phyloP scores from a whole-genome alignment of 2,329 filamentous ascomycete species.

The Aspergillus jensenii region DNA sequence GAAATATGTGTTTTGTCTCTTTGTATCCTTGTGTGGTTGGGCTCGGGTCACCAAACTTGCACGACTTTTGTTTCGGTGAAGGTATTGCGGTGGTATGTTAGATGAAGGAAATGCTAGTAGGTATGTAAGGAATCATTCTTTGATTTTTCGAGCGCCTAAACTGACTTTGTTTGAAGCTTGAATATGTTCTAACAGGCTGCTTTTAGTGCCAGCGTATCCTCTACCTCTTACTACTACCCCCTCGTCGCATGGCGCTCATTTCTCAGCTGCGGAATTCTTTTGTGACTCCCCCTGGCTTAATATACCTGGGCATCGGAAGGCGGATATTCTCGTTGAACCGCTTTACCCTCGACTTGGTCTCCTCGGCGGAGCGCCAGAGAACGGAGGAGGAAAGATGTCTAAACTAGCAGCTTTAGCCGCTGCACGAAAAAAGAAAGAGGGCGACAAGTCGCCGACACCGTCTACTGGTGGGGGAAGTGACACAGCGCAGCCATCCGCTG shows the following conservation, averaged over 20 bases:
- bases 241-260: conserved; percentile 28
- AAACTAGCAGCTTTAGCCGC: conserved; percentile 90
- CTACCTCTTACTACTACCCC: conserved; percentile 21
- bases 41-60: conserved; percentile 21
- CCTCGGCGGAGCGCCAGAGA: conserved; percentile 69
- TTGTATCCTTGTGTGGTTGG: conserved; percentile 27
- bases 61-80: not conserved
- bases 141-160: conserved; percentile 21
- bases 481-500: conserved; percentile 14
- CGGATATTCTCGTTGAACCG: conserved; percentile 63
- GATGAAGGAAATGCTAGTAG: conserved; percentile 9
- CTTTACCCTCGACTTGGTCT: conserved; percentile 64
- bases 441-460: conserved; percentile 52
- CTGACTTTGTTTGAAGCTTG: conserved; percentile 32
- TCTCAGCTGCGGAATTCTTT: conserved; percentile 66
- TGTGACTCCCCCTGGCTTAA: conserved; percentile 82
- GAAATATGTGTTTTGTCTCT: conserved; percentile 18
- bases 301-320: conserved; percentile 64
- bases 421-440: conserved; percentile 78
- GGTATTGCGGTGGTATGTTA: not conserved
- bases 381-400: conserved; percentile 66
- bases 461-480: conserved; percentile 1
- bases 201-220: conserved; percentile 34
- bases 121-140: conserved; percentile 16
- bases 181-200: conserved; percentile 38